Percentiles rank a stretch among this genome's conserved stretches.
These are phyloP conservation scores for Clavulina sp. DNA, from an alignment of 768 basidiomycete species.

Conservation along the genomic window DNA sequence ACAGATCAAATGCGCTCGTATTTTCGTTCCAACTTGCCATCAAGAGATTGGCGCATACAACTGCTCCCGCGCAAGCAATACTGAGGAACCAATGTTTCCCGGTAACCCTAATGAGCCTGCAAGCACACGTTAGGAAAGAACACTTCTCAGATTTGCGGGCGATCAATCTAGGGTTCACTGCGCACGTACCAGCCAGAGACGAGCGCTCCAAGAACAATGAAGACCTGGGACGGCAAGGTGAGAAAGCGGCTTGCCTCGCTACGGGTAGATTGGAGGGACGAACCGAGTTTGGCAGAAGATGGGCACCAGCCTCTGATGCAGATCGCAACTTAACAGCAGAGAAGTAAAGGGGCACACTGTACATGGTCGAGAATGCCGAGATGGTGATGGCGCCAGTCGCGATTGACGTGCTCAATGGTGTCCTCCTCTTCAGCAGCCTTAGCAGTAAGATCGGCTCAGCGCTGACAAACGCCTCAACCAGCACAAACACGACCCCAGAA, in stretches of 20 bases:
- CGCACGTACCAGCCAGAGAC: conserved; percentile 71
- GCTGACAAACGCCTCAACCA: conserved; percentile 63
- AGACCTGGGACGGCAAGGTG: too few species aligned
- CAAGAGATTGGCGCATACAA: conserved; percentile 33
- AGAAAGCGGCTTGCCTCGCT: too few species aligned
- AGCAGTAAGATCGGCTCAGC: conserved; percentile 85
- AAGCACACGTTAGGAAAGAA: too few species aligned
- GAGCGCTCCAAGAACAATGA: conserved; percentile 70
- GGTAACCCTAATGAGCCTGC: conserved; percentile 69
- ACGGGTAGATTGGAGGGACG: conserved; percentile 19
- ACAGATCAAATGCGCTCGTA: conserved; percentile 43
- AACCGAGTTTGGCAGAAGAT: conserved; percentile 82
- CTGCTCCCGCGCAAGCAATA: conserved; percentile 34
- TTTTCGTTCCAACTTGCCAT: conserved; percentile 52
- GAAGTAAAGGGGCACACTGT: conserved; percentile 13
- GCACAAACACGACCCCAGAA: conserved; percentile 42
- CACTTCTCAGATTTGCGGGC: too few species aligned
- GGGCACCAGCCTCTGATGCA: conserved; percentile 36
- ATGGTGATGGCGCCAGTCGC: conserved; percentile 63
- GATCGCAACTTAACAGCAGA: conserved; percentile 3
- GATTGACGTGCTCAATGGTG: conserved; percentile 63
- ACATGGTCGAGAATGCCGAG: conserved; percentile 59
- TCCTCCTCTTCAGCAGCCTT: conserved; percentile 54
- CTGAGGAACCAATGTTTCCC: conserved; percentile 73
- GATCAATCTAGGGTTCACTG: conserved; percentile 5